Evolutionary conservation across 2,329 filamentous ascomycete genomes (phyloP), one percentile per base, ranked within the genome.

Genomic region (Cadophora gregata): DNA sequence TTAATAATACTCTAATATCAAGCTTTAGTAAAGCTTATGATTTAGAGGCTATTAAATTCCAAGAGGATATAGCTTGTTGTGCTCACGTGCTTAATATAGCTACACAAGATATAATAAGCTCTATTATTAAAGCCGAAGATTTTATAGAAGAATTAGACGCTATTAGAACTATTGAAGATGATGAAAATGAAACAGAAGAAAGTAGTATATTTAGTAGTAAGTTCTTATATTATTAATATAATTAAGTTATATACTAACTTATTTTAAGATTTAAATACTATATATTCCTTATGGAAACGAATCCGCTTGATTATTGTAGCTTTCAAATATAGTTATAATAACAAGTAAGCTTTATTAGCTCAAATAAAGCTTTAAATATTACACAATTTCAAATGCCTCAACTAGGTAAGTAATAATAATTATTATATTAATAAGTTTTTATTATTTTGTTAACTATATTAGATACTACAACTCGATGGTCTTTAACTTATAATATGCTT

Each of bases 51-150:
- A 25, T 48, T 24, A 48, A 25, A 12, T 48, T 48, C 9, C 9
- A 48, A 48, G 47, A 21, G 25, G 21, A 48, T 48, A 48, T 48
- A 48, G 47, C 47, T 48, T 48, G n/a, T 48, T 48, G 25, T 12
- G 47, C 47, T 16, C 47, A 48, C 47, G 47, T 48, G 47, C 47
- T 48, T 48, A 48, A 48, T 48, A 48, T 48, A 48, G n/a, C 21
- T 48, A 48, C 47, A 48, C 21, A 48, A 48, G 21, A 48, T 16
- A 48, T 48, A 48, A 25, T 48, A 48, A 48, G 47, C 47, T 48
- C 47, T 48, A 48, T 48, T 48, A 25, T 48, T 48, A 48, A 48
- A 42, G 36, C 36, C 14, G 36, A 42, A 42, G 36, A 42, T 42
- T 42, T 12, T 42, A 42, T 42, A 42, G 16, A 42, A 42, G 36